Conservation (phyloP, 2,329 filamentous ascomycete genomes). For the Alternaria sp. region DNA sequence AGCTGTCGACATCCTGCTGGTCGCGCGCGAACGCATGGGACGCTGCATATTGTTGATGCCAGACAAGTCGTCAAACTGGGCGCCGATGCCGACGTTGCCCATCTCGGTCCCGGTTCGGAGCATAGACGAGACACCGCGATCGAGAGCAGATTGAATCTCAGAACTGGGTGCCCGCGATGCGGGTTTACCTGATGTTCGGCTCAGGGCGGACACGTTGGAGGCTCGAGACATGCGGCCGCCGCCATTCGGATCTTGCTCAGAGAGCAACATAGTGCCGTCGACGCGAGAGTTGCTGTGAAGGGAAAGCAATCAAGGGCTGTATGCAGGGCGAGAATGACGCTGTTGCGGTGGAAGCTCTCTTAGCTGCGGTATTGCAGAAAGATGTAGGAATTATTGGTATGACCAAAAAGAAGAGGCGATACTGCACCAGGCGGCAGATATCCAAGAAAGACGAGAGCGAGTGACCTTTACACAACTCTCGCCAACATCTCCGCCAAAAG, state of each 20-base stretch:
- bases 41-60: constrained; percentile 51
- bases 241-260: constrained; percentile 54
- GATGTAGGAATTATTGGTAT: constrained; percentile 29
- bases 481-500: constrained; percentile 23
- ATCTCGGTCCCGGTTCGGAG: constrained; percentile 60
- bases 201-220: constrained; percentile 54
- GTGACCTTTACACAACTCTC: constrained; percentile 23
- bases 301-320: background rate
- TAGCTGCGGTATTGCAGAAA: constrained; percentile 19
- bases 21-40: constrained; percentile 41
- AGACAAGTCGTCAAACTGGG: constrained; percentile 45
- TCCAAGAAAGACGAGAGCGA: constrained; percentile 29
- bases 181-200: constrained; percentile 44
- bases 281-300: constrained; percentile 1
- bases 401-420: constrained; percentile 28
- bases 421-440: constrained; percentile 27
- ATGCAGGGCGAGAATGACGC: background rate
- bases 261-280: constrained; percentile 52
- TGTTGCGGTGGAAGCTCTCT: constrained; percentile 6
- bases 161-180: constrained; percentile 36
- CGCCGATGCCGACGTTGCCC: constrained; percentile 52
- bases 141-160: constrained; percentile 42
- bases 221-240: constrained; percentile 58
- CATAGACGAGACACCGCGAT: constrained; percentile 58
- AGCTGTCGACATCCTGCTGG: constrained; percentile 51